Percentiles rank a stretch among this genome's conserved stretches.
phyloP scores from a whole-genome alignment of 2,329 filamentous ascomycete genomes.

The Pseudofabraea citricarpa region DNA sequence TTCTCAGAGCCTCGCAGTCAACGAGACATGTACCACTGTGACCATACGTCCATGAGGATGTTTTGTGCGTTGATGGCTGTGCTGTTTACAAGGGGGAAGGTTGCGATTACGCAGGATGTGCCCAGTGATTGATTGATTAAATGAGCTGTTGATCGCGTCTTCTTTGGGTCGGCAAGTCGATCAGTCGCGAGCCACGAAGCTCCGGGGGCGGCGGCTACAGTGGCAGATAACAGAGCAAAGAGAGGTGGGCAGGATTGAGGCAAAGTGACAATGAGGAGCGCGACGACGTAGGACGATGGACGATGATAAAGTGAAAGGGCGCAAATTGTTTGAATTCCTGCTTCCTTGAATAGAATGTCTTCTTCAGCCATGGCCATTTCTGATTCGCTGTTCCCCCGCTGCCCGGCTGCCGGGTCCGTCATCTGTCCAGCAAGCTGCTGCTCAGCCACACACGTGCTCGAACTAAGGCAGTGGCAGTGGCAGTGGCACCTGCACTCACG shows the following conservation, averaged over 20 bases:
- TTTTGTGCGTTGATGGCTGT: neutral
- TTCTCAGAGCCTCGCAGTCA: slow-evolving; percentile 8
- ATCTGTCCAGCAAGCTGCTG: no score
- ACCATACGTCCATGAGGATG: slow-evolving; percentile 10
- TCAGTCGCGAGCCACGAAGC: no score
- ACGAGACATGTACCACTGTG: slow-evolving; percentile 14
- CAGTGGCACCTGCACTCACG: no score
- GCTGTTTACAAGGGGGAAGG: neutral
- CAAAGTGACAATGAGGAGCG: neutral
- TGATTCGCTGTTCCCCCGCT: neutral
- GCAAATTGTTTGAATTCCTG: neutral
- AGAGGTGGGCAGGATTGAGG: neutral
- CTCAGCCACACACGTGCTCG: no score
- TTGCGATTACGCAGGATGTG: no score
- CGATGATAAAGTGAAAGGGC: neutral
- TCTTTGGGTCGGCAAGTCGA: no score
- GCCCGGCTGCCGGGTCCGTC: neutral
- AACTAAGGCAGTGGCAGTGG: no score
- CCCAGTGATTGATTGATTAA: no score
- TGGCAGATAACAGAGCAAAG: no score
- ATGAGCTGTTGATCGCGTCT: neutral
- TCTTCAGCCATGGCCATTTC: neutral
- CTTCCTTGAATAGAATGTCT: neutral
- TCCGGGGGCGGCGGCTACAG: no score
- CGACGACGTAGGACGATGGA: neutral